These are phyloP conservation scores for Golubevia pallescens DNA, from an alignment of 1,284 basidiomycete genomes.

Conservation along the genomic window DNA sequence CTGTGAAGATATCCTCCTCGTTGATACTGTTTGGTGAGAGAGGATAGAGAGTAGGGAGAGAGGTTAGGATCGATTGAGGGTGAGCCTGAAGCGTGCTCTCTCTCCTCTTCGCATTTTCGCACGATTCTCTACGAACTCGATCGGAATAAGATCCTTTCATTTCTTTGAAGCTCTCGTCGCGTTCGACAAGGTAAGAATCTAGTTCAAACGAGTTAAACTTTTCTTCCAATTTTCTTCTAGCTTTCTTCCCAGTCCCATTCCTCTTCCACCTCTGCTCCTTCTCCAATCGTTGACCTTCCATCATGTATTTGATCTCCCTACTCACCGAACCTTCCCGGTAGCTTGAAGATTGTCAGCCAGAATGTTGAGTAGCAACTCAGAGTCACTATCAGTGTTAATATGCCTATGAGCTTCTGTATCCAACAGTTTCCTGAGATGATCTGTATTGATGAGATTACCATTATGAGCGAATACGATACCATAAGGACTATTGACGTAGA, in stretches of 20 bases:
- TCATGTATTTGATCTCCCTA: not conserved
- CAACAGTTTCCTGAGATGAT: conserved; percentile 83
- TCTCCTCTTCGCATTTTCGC: too few species aligned
- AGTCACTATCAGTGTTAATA: conserved; percentile 98
- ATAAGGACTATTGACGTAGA: conserved; percentile 99
- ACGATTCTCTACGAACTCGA: too few species aligned
- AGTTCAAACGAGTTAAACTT: too few species aligned
- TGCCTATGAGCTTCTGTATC: conserved; percentile 96
- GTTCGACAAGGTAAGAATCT: too few species aligned
- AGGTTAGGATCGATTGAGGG: too few species aligned
- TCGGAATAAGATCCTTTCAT: too few species aligned
- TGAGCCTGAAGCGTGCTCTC: too few species aligned
- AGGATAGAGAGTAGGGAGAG: not conserved
- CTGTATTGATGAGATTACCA: conserved; percentile 96
- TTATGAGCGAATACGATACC: conserved; percentile 99
- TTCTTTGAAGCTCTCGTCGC: too few species aligned
- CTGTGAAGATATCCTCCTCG: conserved; percentile 98
- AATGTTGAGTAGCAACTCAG: conserved; percentile 94
- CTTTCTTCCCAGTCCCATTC: too few species aligned
- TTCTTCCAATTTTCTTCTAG: too few species aligned
- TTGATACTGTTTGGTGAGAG: conserved; percentile 73
- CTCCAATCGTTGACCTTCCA: too few species aligned
- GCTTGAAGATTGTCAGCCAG: conserved; percentile 97
- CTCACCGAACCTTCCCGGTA: conserved; percentile 89
- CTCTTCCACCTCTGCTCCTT: too few species aligned